Conservation (phyloP, 2,329 filamentous ascomycete genomes). For the Claviceps sp. region DNA sequence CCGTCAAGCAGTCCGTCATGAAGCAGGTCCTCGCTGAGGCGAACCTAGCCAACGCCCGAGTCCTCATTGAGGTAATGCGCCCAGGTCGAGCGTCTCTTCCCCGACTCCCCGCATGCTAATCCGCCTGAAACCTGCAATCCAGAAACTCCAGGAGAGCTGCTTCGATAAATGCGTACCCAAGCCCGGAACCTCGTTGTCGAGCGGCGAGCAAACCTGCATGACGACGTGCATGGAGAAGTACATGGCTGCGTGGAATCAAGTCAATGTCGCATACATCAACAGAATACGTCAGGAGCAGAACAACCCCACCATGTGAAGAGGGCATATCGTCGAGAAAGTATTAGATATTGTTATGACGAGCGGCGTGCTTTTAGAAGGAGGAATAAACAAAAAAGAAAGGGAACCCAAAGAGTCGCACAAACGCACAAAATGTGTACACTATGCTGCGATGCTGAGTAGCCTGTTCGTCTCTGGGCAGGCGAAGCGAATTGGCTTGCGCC, state of each 20-base stretch:
- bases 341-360: neutral
- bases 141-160: constrained; percentile 75
- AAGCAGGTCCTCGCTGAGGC: constrained; percentile 51
- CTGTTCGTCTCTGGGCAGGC: no score
- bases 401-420: no score
- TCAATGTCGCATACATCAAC: constrained; percentile 54
- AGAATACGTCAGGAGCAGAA: constrained; percentile 46
- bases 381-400: neutral
- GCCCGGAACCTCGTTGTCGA: constrained; percentile 52
- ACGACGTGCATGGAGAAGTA: constrained; percentile 76
- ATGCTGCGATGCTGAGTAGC: neutral
- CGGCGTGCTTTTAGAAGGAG: neutral
- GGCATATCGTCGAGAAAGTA: neutral
- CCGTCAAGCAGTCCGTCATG: constrained; percentile 48
- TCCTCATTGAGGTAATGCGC: constrained; percentile 50
- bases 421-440: neutral
- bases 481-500: neutral
- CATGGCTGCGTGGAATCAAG: constrained; percentile 65
- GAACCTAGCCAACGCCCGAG: constrained; percentile 53
- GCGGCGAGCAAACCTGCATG: constrained; percentile 56
- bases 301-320: constrained; percentile 9
- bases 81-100: neutral
- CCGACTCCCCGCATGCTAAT: constrained; percentile 3
- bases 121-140: neutral
- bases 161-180: constrained; percentile 65